Percentiles rank a stretch among this genome's conserved stretches.
phyloP scores from a whole-genome alignment of 352 stramenopile species.

The Globisporangium cystogenes region DNA sequence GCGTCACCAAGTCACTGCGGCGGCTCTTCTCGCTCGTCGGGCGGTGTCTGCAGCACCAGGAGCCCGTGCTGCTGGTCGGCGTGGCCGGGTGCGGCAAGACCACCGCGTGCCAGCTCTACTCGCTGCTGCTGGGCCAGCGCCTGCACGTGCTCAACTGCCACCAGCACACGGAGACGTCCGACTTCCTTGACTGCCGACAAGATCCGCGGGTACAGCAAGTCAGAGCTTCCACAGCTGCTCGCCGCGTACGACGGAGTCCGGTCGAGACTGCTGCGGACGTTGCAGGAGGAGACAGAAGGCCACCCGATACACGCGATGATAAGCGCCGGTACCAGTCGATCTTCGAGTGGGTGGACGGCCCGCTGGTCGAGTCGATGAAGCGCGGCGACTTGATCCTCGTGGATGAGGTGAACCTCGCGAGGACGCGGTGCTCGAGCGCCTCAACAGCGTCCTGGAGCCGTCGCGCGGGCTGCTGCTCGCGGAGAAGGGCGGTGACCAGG shows the following conservation, averaged over 20 bases:
- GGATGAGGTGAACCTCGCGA: constrained; percentile 99
- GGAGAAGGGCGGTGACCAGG: constrained; percentile 96
- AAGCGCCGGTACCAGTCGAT: constrained; percentile 85
- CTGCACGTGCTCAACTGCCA: constrained; percentile 99
- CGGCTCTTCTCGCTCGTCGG: constrained; percentile 95
- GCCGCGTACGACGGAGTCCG: constrained; percentile 24
- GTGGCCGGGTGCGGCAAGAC: constrained; percentile 99
- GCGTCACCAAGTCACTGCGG: constrained; percentile 89
- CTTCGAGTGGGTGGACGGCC: constrained; percentile 99
- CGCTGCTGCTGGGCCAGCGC: constrained; percentile 89
- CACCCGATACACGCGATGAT: constrained; percentile 14
- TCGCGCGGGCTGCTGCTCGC: constrained; percentile 95
- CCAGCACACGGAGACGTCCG: constrained; percentile 93
- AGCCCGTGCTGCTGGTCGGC: constrained; percentile 98
- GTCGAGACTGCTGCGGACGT: constrained; percentile 6
- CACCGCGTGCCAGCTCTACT: constrained; percentile 98
- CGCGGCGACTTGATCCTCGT: constrained; percentile 98
- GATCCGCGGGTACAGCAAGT: constrained; percentile 14
- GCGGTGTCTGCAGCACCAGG: constrained; percentile 94
- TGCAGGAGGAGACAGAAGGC: constrained; percentile 4
- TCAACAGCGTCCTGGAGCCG: constrained; percentile 99
- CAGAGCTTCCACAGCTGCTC: constrained; percentile 25
- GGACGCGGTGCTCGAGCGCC: constrained; percentile 98
- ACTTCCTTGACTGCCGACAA: constrained; percentile 95
- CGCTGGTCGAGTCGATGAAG: constrained; percentile 97